Conservation (phyloP, 2,329 filamentous ascomycete species). For the Fusarium marasasianum region DNA sequence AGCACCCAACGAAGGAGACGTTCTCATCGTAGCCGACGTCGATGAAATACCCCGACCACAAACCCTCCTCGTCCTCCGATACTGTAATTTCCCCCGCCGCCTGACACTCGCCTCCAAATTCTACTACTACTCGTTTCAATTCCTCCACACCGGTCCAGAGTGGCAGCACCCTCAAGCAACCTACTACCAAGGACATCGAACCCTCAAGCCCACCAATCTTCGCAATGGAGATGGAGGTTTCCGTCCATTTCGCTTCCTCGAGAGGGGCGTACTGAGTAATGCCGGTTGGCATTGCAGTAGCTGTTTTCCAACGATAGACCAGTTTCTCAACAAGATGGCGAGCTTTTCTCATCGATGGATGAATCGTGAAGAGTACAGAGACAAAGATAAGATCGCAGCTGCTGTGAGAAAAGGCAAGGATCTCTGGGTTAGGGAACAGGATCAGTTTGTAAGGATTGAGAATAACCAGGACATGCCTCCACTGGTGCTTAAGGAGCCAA, state of each 20-base stretch:
- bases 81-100: slow-evolving; percentile 61
- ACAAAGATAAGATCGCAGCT: slow-evolving; percentile 59
- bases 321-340: slow-evolving; percentile 64
- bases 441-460: slow-evolving; percentile 59
- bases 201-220: slow-evolving; percentile 64
- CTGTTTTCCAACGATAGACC: slow-evolving; percentile 65
- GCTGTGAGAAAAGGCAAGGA: slow-evolving; percentile 62
- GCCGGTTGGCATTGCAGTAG: slow-evolving; percentile 70
- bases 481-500: slow-evolving; percentile 53
- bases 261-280: slow-evolving; percentile 57
- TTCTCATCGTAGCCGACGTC: slow-evolving; percentile 67
- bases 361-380: slow-evolving; percentile 59
- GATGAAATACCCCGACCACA: slow-evolving; percentile 67
- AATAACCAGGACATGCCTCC: slow-evolving; percentile 62
- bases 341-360: slow-evolving; percentile 64
- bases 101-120: slow-evolving; percentile 61
- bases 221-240: slow-evolving; percentile 57
- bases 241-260: slow-evolving; percentile 49
- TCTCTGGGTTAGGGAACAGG: slow-evolving; percentile 60
- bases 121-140: slow-evolving; percentile 68
- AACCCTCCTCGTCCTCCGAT: slow-evolving; percentile 58
- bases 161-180: slow-evolving; percentile 71
- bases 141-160: slow-evolving; percentile 49
- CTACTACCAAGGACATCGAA: slow-evolving; percentile 54
- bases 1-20: slow-evolving; percentile 59